A percentile compares a stretch with the other conserved stretches of the same genome.
phyloP scores from a whole-genome alignment of 2,329 filamentous ascomycete species.

The Colletotrichum australisinense region DNA sequence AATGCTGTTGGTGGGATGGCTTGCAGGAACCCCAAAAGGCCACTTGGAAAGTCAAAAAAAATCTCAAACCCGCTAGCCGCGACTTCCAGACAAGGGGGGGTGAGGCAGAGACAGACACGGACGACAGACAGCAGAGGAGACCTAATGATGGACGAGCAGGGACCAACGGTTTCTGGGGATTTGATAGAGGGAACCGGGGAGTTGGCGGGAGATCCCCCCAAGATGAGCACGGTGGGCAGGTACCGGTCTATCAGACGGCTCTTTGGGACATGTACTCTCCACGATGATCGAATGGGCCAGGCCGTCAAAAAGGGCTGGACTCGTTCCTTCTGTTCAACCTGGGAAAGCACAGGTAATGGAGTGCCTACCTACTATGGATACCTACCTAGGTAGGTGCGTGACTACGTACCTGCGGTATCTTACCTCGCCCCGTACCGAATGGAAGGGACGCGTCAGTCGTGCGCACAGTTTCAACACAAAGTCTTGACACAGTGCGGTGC shows the following conservation, averaged over 20 bases:
- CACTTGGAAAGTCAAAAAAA: slow-evolving; percentile 1
- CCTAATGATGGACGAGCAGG: neutral
- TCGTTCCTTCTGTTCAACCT: neutral
- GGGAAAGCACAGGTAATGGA: neutral
- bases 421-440: neutral
- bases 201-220: neutral
- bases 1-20: slow-evolving; percentile 12
- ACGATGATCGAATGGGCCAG: neutral
- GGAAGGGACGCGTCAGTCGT: neutral
- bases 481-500: neutral
- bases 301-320: neutral
- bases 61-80: slow-evolving; percentile 30
- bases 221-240: neutral
- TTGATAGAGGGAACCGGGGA: slow-evolving; percentile 1
- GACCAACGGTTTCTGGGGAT: slow-evolving; percentile 29
- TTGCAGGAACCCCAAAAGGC: slow-evolving; percentile 13
- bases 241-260: neutral
- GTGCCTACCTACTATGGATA: too few relatives aligned
- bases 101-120: neutral
- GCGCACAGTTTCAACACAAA: neutral
- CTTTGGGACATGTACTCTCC: neutral
- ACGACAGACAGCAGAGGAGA: neutral
- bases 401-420: too few relatives aligned
- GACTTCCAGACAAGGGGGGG: slow-evolving; percentile 4
- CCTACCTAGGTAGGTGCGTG: too few relatives aligned